phyloP scores from a whole-genome alignment of 768 basidiomycete genomes.

The Collybia sp. region DNA sequence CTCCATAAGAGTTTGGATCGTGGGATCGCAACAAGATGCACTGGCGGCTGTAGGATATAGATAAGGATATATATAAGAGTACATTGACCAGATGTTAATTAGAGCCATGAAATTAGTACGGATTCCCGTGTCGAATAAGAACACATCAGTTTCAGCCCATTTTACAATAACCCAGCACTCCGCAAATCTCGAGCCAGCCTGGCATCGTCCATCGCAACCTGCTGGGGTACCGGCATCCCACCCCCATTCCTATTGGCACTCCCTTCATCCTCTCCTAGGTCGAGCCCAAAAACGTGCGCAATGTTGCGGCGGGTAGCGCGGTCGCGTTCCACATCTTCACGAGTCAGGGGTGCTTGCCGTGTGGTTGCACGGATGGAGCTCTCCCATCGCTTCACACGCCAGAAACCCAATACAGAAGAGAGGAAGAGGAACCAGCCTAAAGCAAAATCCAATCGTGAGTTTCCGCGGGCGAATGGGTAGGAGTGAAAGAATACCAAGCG shows the following conservation, averaged over 20 bases:
- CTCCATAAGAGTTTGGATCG: slow-evolving; percentile 10
- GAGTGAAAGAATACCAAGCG: slow-evolving; percentile 40
- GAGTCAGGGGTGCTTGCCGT: slow-evolving; percentile 24
- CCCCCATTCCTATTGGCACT: slow-evolving; percentile 21
- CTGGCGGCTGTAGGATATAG: background rate
- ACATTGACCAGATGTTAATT: no score
- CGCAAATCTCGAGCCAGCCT: slow-evolving; percentile 45
- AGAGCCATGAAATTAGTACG: no score
- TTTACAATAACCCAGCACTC: slow-evolving; percentile 51
- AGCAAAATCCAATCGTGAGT: background rate
- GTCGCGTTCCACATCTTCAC: slow-evolving; percentile 49
- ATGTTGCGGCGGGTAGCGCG: slow-evolving; percentile 45
- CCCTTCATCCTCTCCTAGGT: slow-evolving; percentile 26
- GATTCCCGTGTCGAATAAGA: no score
- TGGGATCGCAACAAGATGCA: slow-evolving; percentile 5
- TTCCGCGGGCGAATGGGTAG: background rate
- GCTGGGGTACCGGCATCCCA: slow-evolving; percentile 20
- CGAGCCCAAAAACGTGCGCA: slow-evolving; percentile 46
- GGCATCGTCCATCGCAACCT: slow-evolving; percentile 31
- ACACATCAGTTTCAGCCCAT: no score
- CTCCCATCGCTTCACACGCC: slow-evolving; percentile 86
- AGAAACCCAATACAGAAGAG: slow-evolving; percentile 76
- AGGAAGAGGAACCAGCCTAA: slow-evolving; percentile 89
- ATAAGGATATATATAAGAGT: no score
- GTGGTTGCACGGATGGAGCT: slow-evolving; percentile 50